Base-by-base conservation (phyloP, 2,329 filamentous ascomycete species). In the Epichloe coenophiala region DNA sequence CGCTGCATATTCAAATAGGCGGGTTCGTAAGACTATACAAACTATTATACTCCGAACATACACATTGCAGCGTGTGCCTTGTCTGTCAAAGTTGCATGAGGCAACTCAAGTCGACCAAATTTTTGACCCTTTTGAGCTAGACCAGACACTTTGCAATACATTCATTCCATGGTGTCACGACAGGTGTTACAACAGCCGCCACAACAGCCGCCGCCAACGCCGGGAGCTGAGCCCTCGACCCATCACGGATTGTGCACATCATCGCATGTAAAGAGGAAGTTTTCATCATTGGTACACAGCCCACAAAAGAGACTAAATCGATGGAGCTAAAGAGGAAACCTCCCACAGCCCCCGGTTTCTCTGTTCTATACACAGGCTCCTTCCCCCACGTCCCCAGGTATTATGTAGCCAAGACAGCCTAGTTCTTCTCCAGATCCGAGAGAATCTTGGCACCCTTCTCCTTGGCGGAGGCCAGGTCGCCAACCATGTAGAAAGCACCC, bases 391-490 rank as follows among this genome's bases (percentile, higher is more conserved):
- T 61, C 63, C 60, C 61, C 62, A 56, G 60, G 58, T 62, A 66
- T 66, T 63, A 65, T 60, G 59, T 59, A 63, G 61, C 57, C 57
- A 60, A 64, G 61, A 56, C 57, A 60, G 57, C 63, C 71, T 75
- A 73, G 65, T 73, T 74, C 65, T 75, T 74, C 71, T 93, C 87
- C 64, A 97, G 80, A 65, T 97, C 93, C 64, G 93, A 90, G 70
- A 97, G 77, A 80, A 98, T 97, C 89, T 97, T 95, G 84, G 96
- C 90, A 78, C 91, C 93, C 88, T 98, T 98, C 67, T 79, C 83
- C 70, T 86, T 86, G 61, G 90, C 93, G 58, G 88, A 89, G 64
- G 87, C 87, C 63, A 97, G 83, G 78, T 95, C 86, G 70, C 93
- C 93, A 71, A 97, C 90, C 90, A 95, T 95, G 85, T 95, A 96